Evolutionary conservation across 768 basidiomycete genomes (phyloP).

Genomic region (Naganishia friedmannii): DNA sequence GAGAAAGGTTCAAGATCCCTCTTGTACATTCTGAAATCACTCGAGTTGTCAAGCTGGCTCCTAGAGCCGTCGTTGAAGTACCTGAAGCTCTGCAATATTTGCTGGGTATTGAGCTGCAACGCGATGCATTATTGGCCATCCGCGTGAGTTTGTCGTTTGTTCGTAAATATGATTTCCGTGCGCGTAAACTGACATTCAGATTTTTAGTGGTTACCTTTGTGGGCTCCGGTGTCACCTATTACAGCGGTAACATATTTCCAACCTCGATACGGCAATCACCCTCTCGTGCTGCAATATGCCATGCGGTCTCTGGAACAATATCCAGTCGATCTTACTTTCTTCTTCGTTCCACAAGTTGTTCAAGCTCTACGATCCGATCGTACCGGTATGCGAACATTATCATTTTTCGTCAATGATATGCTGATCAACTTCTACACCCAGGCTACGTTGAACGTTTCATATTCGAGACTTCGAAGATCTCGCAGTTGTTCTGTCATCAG

Average conservation of each 20-base stretch:
- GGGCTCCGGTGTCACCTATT: conserved; percentile 75
- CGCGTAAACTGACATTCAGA: not conserved
- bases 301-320: conserved; percentile 92
- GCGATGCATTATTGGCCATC: conserved; percentile 63
- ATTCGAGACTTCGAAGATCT: conserved; percentile 94
- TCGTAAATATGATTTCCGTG: not conserved
- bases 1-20: conserved; percentile 79
- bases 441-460: conserved; percentile 94
- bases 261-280: conserved; percentile 74
- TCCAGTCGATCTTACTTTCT: conserved; percentile 91
- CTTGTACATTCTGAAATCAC: conserved; percentile 69
- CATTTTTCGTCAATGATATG: not conserved
- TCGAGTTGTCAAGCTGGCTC: conserved; percentile 69
- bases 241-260: conserved; percentile 67
- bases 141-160: conserved; percentile 59
- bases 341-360: conserved; percentile 97
- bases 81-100: conserved; percentile 80
- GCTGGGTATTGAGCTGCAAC: conserved; percentile 68
- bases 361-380: conserved; percentile 90
- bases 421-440: conserved; percentile 43
- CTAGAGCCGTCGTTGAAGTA: conserved; percentile 66
- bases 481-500: conserved; percentile 96
- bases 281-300: conserved; percentile 87
- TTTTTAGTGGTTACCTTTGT: conserved; percentile 74
- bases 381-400: conserved; percentile 60